Base-by-base conservation (phyloP, 352 stramenopile genomes). In the Phytophthora cactorum region DNA sequence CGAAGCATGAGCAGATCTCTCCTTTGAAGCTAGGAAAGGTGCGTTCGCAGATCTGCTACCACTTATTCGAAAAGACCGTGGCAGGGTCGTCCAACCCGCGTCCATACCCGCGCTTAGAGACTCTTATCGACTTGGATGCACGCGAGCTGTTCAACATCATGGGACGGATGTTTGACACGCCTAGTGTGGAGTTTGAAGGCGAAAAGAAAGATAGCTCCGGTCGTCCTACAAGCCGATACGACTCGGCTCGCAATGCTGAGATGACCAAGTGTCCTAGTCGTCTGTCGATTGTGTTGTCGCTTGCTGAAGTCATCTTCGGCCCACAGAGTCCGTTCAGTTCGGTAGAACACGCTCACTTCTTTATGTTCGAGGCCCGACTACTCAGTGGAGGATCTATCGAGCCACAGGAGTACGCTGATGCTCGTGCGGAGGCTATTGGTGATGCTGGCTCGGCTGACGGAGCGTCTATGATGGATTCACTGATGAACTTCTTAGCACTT, bases 321-420 rank as follows among this genome's bases (percentile, higher is more conserved):
- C 76, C 77, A 1, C 78, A 70, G 10, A 88, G 71, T 38, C 63
- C 60, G 9, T 96, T 96, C 57, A 92, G 83, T 60, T 91, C 86
- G 11, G 81, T 93, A 7, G 88, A 96, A 60, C 84, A 96, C 60
- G 87, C 87, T 28, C 86, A 94, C 51, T 96, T 95, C 74, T 96
- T 93, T 58, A 96, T 96, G 88, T 96, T 96, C 57, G 88, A 96
- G 59, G 88, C 88, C 34, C 82, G 87, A n/a, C 56, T 95, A 58
- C 73, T 96, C 17, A 96, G 88, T 79, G 82, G 86, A 17, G 88
- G 83, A 2, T 87, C 83, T 3, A 96, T 96, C 43, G 88, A 96
- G 53, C 78, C 86, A 2, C 85, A 94, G 38, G 79, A 93, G 55
- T 96, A 96, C 52, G 88, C 87, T 1, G 85, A 91, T 59, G 81